Evolutionary conservation across 1,284 basidiomycete genomes (phyloP), one percentile per base, ranked within the genome.

Genomic region (Tetrapyrgos nigripes): DNA sequence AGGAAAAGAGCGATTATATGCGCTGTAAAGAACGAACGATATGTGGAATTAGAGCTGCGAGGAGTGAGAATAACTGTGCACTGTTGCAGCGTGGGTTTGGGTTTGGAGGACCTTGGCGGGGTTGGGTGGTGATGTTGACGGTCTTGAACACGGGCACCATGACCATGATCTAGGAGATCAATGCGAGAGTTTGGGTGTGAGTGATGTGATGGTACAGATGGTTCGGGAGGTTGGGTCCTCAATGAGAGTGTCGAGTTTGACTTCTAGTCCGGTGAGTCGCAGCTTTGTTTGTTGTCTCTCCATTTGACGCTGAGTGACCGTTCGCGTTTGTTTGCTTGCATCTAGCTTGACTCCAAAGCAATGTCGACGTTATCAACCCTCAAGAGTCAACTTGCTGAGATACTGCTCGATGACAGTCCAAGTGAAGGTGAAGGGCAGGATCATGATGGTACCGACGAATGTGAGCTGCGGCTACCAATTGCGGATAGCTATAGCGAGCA

Each of bases 31-130:
- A 71, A 14, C 64, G 58, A 6, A 76, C 78, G 3, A 80, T 85
- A 21, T 85, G 83, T 62, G 76, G 76, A 51, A 68, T 84, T 55
- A 70, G 82, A 13, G 79, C 80, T 3, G 65, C 82, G 61, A 72
- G 83, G 31, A 72, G 80, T 1, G 76, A 85, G 64, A 70, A 81
- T 64, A 80, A 79, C 56, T 85, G 83, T 61, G 83, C 83, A 6
- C 47, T 54, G 9, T 29, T 56, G 14, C 53, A 31, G 21, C 55
- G 50, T 31, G 55, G 55, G 9, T 43, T 50, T 27, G 26, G 45
- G 2, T 49, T 40, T 40, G 37, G 37, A 40, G 37, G 37, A 40
- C 37, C 4, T 11, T 40, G 31, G 14, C 14, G 31, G 31, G 31
- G 31, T 8, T 8, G 14, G 31, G 31, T 8, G 14, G 31, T 33